A percentile compares a stretch with the other conserved stretches of the same genome.
Conservation (phyloP, 768 basidiomycete species). For the Pisolithus orientalis region DNA sequence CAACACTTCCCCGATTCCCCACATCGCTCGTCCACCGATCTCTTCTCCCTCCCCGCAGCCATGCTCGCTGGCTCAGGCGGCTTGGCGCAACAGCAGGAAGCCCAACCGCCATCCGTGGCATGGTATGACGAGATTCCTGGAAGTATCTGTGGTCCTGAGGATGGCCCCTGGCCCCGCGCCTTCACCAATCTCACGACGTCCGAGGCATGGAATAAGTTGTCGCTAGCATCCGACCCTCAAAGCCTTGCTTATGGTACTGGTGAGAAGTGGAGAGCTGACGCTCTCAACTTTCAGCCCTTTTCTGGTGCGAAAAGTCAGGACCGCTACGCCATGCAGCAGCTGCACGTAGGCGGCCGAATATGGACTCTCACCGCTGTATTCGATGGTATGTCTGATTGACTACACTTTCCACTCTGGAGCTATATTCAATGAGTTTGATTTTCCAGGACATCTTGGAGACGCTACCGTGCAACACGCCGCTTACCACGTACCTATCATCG, state of each 20-base stretch:
- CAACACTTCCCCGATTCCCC: neutral
- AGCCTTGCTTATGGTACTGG: slow-evolving; percentile 31
- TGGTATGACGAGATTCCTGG: slow-evolving; percentile 59
- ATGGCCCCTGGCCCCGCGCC: slow-evolving; percentile 58
- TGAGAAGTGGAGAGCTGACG: slow-evolving; percentile 44
- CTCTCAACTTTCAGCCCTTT: slow-evolving; percentile 65
- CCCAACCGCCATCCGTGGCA: slow-evolving; percentile 31
- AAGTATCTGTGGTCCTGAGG: slow-evolving; percentile 54
- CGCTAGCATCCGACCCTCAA: slow-evolving; percentile 46
- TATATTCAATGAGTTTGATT: slow-evolving; percentile 3
- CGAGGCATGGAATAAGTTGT: slow-evolving; percentile 50
- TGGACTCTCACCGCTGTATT: slow-evolving; percentile 71
- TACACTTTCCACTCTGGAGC: slow-evolving; percentile 5
- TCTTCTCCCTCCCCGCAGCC: slow-evolving; percentile 1
- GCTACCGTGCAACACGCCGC: slow-evolving; percentile 65
- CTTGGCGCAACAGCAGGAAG: slow-evolving; percentile 8
- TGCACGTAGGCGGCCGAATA: slow-evolving; percentile 47
- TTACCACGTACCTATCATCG: slow-evolving; percentile 61
- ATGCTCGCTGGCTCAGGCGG: slow-evolving; percentile 15
- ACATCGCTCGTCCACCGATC: neutral
- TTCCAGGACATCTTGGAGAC: slow-evolving; percentile 59
- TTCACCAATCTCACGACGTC: slow-evolving; percentile 45
- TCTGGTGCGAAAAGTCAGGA: slow-evolving; percentile 51
- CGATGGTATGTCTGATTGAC: slow-evolving; percentile 41
- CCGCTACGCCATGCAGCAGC: slow-evolving; percentile 52